Evolutionary conservation across 768 basidiomycete genomes (phyloP).

Genomic region (Serpula lacrymans): DNA sequence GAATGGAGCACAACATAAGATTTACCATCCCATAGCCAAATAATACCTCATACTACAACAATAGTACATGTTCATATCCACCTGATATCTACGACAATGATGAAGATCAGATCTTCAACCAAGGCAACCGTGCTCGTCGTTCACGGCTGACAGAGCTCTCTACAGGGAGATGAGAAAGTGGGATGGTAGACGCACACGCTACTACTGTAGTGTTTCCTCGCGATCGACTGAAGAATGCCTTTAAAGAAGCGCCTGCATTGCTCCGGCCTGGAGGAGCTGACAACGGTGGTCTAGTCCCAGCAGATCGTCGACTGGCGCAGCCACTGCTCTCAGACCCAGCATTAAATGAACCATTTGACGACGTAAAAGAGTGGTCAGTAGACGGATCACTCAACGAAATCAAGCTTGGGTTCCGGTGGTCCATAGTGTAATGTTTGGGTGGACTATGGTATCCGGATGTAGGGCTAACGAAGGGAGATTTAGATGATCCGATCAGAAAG

Average conservation of each 20-base stretch:
- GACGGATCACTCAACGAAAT: too few species aligned
- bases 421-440: too few species aligned
- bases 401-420: too few species aligned
- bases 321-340: too few species aligned
- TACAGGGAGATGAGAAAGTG: slow-evolving; percentile 16
- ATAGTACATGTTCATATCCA: too few species aligned
- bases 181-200: slow-evolving; percentile 9
- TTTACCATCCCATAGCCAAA: too few species aligned
- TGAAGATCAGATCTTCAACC: slow-evolving; percentile 25
- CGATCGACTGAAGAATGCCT: slow-evolving; percentile 24
- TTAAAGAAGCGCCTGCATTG: too few species aligned
- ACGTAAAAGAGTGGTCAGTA: too few species aligned
- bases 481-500: slow-evolving; percentile 28
- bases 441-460: slow-evolving; percentile 26
- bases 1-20: too few species aligned
- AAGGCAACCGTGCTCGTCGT: slow-evolving; percentile 26
- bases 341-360: too few species aligned
- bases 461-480: slow-evolving; percentile 27
- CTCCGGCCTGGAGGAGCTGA: slow-evolving; percentile 14
- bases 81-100: too few species aligned
- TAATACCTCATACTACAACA: too few species aligned
- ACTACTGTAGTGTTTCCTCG: slow-evolving; percentile 17
- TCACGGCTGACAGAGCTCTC: slow-evolving; percentile 20
- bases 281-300: slow-evolving; percentile 5
- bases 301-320: slow-evolving; percentile 16